A percentile compares a stretch with the other conserved stretches of the same genome.
These are phyloP conservation scores for Heterobasidion occidentale DNA, from an alignment of 1,284 basidiomycete genomes.

Conservation along the genomic window DNA sequence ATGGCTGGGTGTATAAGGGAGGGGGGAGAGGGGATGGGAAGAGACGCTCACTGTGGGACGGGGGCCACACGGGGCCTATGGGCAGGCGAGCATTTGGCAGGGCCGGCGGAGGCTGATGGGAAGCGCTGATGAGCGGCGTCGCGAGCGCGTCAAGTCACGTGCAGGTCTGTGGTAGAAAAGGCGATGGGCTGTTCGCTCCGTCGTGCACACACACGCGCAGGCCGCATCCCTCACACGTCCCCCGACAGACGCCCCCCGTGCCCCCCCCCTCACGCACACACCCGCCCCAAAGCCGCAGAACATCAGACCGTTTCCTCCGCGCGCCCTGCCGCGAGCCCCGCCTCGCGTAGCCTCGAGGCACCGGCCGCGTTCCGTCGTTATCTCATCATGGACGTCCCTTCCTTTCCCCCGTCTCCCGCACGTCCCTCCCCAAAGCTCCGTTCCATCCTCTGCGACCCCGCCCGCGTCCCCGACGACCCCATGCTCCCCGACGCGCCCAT, in stretches of 20 bases:
- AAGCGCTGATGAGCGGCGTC: background rate
- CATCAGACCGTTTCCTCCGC: no score
- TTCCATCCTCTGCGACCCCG: constrained; percentile 16
- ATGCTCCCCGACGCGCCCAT: constrained; percentile 29
- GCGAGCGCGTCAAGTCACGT: background rate
- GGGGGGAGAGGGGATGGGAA: background rate
- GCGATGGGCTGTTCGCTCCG: no score
- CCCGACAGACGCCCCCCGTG: background rate
- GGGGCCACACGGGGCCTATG: background rate
- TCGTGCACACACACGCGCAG: background rate
- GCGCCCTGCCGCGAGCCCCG: no score
- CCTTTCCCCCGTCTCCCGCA: constrained; percentile 2
- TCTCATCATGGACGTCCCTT: constrained; percentile 6
- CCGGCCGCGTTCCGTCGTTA: background rate
- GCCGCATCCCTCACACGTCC: background rate
- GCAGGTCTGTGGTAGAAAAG: no score
- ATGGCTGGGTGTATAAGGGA: background rate
- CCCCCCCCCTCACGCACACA: background rate
- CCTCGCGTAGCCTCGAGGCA: background rate
- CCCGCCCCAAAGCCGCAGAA: background rate
- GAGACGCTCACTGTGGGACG: background rate
- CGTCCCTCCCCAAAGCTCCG: constrained; percentile 25
- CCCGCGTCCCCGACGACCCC: constrained; percentile 18
- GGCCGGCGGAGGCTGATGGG: background rate
- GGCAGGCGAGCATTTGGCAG: background rate